Conservation (phyloP, 371 early-diverging fungal genomes). For the Mortierella sp. region DNA sequence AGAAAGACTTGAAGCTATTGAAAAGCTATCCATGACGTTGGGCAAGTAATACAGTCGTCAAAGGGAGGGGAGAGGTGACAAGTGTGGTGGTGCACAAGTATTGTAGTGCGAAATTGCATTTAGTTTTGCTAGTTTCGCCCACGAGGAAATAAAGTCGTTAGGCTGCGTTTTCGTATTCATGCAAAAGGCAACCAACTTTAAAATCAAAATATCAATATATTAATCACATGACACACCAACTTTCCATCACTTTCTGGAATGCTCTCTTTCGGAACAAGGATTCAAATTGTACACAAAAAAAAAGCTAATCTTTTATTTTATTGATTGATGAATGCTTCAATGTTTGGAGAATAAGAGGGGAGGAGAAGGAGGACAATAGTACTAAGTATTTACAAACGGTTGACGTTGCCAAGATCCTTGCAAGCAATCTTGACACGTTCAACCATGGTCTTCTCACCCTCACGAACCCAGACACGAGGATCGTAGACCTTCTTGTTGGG, state of each 20-base stretch:
- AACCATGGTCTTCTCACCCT: conserved; percentile 87
- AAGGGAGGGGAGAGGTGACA: too few relatives aligned
- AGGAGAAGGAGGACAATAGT: not conserved
- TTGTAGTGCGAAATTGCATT: not conserved
- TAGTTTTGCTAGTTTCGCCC: not conserved
- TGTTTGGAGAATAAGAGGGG: not conserved
- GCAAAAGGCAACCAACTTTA: too few relatives aligned
- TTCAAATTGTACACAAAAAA: not conserved
- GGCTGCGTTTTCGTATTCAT: too few relatives aligned
- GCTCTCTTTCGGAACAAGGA: not conserved
- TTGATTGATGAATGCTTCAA: conserved; percentile 20
- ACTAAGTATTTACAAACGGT: conserved; percentile 69
- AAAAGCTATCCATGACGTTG: too few relatives aligned
- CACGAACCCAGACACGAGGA: conserved; percentile 91
- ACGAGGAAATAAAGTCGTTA: too few relatives aligned
- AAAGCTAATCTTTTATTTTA: not conserved
- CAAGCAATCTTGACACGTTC: conserved; percentile 85
- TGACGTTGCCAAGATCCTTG: conserved; percentile 80
- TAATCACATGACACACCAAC: too few relatives aligned
- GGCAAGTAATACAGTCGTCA: too few relatives aligned
- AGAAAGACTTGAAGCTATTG: not conserved
- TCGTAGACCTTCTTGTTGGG: conserved; percentile 97
- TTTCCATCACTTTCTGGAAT: not conserved
- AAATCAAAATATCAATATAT: too few relatives aligned
- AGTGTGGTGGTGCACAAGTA: not conserved